Conservation (phyloP, 1,284 basidiomycete species). For the Moniliella sp. region DNA sequence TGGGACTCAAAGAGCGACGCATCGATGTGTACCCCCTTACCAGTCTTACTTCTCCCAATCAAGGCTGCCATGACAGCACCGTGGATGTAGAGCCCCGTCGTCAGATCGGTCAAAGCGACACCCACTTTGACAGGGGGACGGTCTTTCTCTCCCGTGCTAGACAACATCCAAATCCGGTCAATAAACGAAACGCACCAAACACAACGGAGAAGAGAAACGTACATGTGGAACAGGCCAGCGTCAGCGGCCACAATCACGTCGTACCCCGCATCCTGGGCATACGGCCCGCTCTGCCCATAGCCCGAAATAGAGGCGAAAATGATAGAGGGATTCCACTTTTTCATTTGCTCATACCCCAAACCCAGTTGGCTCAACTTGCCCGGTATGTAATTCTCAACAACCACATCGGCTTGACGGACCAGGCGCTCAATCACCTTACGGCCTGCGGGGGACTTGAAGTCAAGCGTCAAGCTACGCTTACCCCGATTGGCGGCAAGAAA, state of each 20-base stretch:
- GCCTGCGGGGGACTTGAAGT: conserved; percentile 60
- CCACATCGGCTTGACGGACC: conserved; percentile 54
- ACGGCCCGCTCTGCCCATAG: conserved; percentile 48
- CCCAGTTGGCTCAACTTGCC: conserved; percentile 64
- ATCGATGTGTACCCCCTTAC: conserved; percentile 71
- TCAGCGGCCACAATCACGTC: conserved; percentile 27
- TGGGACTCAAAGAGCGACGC: conserved; percentile 37
- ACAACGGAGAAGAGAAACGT: conserved; percentile 2
- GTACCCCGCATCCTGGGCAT: conserved; percentile 7
- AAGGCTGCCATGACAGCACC: conserved; percentile 78
- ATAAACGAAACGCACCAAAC: too few relatives aligned
- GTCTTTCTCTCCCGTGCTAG: conserved; percentile 66
- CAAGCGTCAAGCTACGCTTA: conserved; percentile 60
- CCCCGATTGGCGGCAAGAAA: conserved; percentile 73
- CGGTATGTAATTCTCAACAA: conserved; percentile 38
- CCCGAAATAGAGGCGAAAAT: conserved; percentile 81
- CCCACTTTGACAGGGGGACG: conserved; percentile 55
- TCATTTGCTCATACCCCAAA: conserved; percentile 63
- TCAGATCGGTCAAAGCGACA: conserved; percentile 71
- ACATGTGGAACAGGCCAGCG: conserved; percentile 35
- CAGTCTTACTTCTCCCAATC: conserved; percentile 58
- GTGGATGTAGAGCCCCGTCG: conserved; percentile 77
- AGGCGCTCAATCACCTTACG: conserved; percentile 56
- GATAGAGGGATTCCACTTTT: conserved; percentile 54
- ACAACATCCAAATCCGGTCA: not conserved